A percentile compares a stretch with the other conserved stretches of the same genome.
phyloP scores from a whole-genome alignment of 1,284 basidiomycete species.

The Cutaneotrichosporon spelunceum region DNA sequence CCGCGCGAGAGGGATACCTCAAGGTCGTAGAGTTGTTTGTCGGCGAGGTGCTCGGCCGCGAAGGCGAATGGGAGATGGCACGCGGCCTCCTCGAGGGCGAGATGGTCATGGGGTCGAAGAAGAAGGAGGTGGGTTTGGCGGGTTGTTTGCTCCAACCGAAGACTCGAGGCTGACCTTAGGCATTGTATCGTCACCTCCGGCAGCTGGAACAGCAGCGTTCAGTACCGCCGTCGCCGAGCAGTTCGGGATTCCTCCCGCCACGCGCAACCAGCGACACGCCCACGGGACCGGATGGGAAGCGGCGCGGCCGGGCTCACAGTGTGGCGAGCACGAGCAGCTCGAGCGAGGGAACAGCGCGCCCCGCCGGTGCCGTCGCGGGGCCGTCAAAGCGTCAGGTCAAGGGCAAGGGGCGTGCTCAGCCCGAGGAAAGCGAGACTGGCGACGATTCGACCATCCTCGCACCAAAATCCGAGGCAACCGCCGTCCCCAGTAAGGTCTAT shows the following conservation, averaged over 20 bases:
- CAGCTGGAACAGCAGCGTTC: constrained; percentile 24
- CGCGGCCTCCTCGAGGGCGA: constrained; percentile 45
- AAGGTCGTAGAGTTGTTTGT: constrained; percentile 48
- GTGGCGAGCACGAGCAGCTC: constrained; percentile 5
- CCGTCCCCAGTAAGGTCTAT: constrained; percentile 13
- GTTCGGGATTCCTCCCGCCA: constrained; percentile 28
- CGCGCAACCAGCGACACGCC: constrained; percentile 31
- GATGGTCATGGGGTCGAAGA: constrained; percentile 40
- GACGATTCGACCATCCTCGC: constrained; percentile 18
- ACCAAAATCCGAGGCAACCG: constrained; percentile 12
- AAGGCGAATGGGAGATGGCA: constrained; percentile 50
- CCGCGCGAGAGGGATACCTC: constrained; percentile 44
- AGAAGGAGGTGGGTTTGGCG: constrained; percentile 41
- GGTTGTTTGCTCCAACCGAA: background rate
- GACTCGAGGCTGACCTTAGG: constrained; percentile 20
- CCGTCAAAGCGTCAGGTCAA: constrained; percentile 3
- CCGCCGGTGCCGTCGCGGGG: background rate
- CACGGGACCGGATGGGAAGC: constrained; percentile 9
- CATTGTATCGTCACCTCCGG: constrained; percentile 41
- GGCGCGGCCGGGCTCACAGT: constrained; percentile 10
- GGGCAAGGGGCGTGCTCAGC: constrained; percentile 12
- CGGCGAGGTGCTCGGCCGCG: constrained; percentile 43
- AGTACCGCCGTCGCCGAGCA: constrained; percentile 24
- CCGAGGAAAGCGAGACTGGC: constrained; percentile 9
- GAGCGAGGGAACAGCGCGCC: constrained; percentile 22